Base-by-base conservation (phyloP, 2,329 filamentous ascomycete genomes). In the Venturia effusa region DNA sequence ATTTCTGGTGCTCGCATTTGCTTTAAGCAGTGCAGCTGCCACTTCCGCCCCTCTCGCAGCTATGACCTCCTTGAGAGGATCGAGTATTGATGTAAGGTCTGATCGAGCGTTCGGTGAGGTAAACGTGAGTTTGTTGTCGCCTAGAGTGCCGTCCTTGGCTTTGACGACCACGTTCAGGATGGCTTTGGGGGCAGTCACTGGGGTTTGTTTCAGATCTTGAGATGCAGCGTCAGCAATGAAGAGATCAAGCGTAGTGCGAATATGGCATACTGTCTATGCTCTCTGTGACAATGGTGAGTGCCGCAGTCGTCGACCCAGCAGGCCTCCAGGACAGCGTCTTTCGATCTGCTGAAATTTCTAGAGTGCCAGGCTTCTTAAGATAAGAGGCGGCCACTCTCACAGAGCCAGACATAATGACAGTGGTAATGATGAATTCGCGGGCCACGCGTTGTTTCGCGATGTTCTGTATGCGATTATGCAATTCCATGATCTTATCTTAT, bases 51-150 rank as follows among this genome's bases (percentile, higher is more conserved):
- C 27, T 10, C 51, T 57, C 5, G 86, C 83, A 59, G 89, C 85
- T 59, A 97, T 86, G n/a, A 90, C 81, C 65, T 83, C 83, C 10
- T 91, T 92, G 62, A 99, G 81, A 15, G 88, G 79, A 71, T 93
- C 90, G 71, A 92, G 96, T 72, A 97, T 85, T 3, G 84, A 83
- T 70, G 94, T 91, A 64, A 94, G 92, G 76, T 99, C 92, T 39
- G 84, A 80, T 68, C 93, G 86, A 57, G 93, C 90, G 27, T 83
- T 78, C 15, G 84, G 76, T 2, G 91, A 91, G 65, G 91, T 95
- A 77, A 99, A 97, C 67, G 89, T 88, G 74, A 99, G 97, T 60
- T 93, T 84, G 73, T 95, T 32, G 30, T 32, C 27, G 51, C 27
- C 51, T 8, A 34, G 30, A 6, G 30, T 34, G 11, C 15, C 51